Evolutionary conservation across 2,329 filamentous ascomycete genomes (phyloP).

Genomic region (Alternaria triticina): DNA sequence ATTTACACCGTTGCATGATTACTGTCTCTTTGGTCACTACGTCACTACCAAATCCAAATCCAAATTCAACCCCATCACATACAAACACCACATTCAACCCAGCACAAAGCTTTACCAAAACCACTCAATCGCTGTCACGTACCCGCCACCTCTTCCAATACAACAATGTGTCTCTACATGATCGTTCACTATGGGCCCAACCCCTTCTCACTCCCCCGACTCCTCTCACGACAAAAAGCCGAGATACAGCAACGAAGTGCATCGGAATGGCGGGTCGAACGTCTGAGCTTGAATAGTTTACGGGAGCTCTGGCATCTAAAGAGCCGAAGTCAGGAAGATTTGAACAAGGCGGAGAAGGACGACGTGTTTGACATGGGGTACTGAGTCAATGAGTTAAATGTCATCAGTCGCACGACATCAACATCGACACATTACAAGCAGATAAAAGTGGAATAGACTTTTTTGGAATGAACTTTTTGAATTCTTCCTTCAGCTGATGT

Average conservation of each 20-base stretch:
- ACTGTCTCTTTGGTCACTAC: background rate
- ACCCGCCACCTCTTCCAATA: rapidly evolving
- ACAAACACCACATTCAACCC: background rate
- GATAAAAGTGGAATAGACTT: background rate
- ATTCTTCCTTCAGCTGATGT: constrained; percentile 26
- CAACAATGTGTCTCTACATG: background rate
- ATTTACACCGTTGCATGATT: background rate
- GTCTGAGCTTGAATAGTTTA: background rate
- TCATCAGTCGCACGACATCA: background rate
- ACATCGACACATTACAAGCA: background rate
- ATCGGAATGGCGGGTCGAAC: background rate
- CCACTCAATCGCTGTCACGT: background rate
- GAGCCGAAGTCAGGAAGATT: background rate
- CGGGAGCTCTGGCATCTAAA: background rate
- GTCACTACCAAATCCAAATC: background rate
- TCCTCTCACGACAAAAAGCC: background rate
- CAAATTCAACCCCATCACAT: background rate
- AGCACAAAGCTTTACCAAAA: background rate
- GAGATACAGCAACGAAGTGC: background rate
- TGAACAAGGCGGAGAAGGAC: background rate
- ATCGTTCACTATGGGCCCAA: background rate
- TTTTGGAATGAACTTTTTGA: constrained; percentile 27
- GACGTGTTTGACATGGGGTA: background rate
- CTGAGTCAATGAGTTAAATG: background rate
- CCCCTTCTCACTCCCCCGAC: background rate